Evolutionary conservation across 352 stramenopile species (phyloP).

Genomic region (Salisapilia sapeloensis): DNA sequence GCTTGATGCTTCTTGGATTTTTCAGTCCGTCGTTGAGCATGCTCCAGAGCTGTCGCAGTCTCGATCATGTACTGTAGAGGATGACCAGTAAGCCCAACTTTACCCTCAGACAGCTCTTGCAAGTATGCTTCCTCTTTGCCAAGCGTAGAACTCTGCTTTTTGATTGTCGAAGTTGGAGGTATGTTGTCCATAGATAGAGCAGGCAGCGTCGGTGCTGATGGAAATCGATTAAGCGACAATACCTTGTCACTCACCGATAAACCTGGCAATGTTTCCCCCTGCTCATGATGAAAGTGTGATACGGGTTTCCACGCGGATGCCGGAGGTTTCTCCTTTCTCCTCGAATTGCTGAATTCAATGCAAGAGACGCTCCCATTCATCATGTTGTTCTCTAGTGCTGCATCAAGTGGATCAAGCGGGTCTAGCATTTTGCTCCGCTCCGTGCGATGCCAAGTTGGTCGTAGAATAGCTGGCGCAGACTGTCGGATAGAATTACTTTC

Average conservation of each 20-base stretch:
- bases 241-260: too few species aligned
- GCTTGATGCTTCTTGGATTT: constrained; percentile 19
- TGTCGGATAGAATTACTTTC: constrained; percentile 50
- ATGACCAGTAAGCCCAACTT: constrained; percentile 22
- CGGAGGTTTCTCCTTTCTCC: constrained; percentile 16
- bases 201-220: constrained; percentile 29
- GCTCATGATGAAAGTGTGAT: too few species aligned
- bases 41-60: constrained; percentile 19
- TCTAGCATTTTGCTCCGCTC: constrained; percentile 25
- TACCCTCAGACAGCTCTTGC: constrained; percentile 42
- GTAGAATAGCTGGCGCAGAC: constrained; percentile 47
- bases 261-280: too few species aligned
- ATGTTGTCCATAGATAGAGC: too few species aligned
- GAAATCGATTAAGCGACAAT: constrained; percentile 14
- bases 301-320: constrained; percentile 45
- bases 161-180: constrained; percentile 30
- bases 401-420: constrained; percentile 14
- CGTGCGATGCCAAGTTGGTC: constrained; percentile 26
- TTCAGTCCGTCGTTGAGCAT: too few species aligned
- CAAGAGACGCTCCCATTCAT: background rate
- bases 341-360: constrained; percentile 2
- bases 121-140: constrained; percentile 8
- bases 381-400: background rate
- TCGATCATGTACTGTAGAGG: constrained; percentile 62
- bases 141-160: background rate